Percentiles rank a stretch among this genome's conserved stretches.
These are phyloP conservation scores for Atkinsonella hypoxylon DNA, from an alignment of 2,329 filamentous ascomycete genomes.

Conservation along the genomic window DNA sequence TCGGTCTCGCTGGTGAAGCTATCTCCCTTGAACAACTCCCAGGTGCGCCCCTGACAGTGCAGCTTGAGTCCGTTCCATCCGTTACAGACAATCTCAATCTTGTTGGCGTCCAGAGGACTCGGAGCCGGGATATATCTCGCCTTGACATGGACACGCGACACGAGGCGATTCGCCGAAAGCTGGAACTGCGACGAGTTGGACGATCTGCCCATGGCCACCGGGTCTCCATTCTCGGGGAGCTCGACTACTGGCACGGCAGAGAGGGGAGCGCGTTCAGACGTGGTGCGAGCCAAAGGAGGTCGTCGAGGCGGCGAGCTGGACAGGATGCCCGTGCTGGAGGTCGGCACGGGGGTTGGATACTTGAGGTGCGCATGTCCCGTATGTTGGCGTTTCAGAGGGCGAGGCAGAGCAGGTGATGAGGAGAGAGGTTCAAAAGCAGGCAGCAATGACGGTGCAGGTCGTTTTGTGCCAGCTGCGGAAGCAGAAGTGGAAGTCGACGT, in stretches of 20 bases:
- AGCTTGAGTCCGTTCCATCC: slow-evolving; percentile 95
- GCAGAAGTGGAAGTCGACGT: slow-evolving; percentile 2
- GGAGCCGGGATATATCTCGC: slow-evolving; percentile 67
- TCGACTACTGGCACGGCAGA: slow-evolving; percentile 72
- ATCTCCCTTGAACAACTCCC: slow-evolving; percentile 78
- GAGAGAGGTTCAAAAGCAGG: slow-evolving; percentile 70
- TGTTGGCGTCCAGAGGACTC: slow-evolving; percentile 56
- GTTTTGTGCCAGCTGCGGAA: slow-evolving; percentile 38
- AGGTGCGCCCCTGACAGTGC: slow-evolving; percentile 79
- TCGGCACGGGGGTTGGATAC: slow-evolving; percentile 89
- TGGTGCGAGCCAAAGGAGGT: slow-evolving; percentile 42
- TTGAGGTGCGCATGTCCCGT: slow-evolving; percentile 40
- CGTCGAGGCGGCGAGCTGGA: slow-evolving; percentile 64
- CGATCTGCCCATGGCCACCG: slow-evolving; percentile 78
- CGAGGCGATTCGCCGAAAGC: slow-evolving; percentile 79
- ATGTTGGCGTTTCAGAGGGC: slow-evolving; percentile 56
- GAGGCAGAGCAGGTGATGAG: slow-evolving; percentile 63
- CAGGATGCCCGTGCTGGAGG: slow-evolving; percentile 83
- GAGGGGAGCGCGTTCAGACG: slow-evolving; percentile 72
- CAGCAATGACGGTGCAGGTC: slow-evolving; percentile 54
- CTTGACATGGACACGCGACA: slow-evolving; percentile 88
- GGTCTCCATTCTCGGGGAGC: slow-evolving; percentile 69
- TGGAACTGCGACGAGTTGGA: slow-evolving; percentile 95
- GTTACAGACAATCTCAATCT: slow-evolving; percentile 78
- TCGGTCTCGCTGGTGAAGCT: slow-evolving; percentile 84